Percentiles rank a stretch among this genome's conserved stretches.
phyloP scores from a whole-genome alignment of 2,329 filamentous ascomycete genomes.

The Ascochyta koolunga region DNA sequence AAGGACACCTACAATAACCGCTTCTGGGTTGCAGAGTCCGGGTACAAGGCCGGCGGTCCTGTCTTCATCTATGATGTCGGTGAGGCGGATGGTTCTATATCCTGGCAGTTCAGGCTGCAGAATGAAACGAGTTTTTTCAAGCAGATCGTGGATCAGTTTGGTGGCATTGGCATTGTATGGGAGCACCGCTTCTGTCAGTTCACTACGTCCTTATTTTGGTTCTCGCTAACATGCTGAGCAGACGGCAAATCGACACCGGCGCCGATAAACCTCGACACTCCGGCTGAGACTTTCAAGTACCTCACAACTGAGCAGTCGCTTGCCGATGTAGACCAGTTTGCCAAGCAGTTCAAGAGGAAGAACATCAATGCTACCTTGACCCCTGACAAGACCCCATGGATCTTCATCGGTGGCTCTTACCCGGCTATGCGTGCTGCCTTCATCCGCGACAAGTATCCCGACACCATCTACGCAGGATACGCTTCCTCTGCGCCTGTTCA shows the following conservation, averaged over 20 bases:
- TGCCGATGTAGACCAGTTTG: slow-evolving; percentile 50
- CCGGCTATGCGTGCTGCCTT: slow-evolving; percentile 49
- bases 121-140: slow-evolving; percentile 44
- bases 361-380: slow-evolving; percentile 45
- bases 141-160: slow-evolving; percentile 44
- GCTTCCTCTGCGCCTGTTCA: slow-evolving; percentile 52
- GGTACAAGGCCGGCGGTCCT: slow-evolving; percentile 45
- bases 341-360: slow-evolving; percentile 46
- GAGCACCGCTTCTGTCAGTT: slow-evolving; percentile 48
- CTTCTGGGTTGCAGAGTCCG: slow-evolving; percentile 44
- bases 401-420: slow-evolving; percentile 49
- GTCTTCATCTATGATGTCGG: slow-evolving; percentile 49
- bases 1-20: slow-evolving; percentile 45
- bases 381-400: slow-evolving; percentile 45
- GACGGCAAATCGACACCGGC: slow-evolving; percentile 50
- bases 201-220: background rate
- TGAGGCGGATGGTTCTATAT: slow-evolving; percentile 38
- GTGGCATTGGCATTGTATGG: slow-evolving; percentile 49
- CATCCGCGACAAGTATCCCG: slow-evolving; percentile 47
- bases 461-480: slow-evolving; percentile 46
- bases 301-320: slow-evolving; percentile 51
- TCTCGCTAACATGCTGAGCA: slow-evolving; percentile 11
- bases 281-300: slow-evolving; percentile 43
- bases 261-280: slow-evolving; percentile 39
- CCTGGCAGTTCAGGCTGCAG: slow-evolving; percentile 34